Base-by-base conservation (phyloP, 1,284 basidiomycete species). In the Heterobasidion irregulare region DNA sequence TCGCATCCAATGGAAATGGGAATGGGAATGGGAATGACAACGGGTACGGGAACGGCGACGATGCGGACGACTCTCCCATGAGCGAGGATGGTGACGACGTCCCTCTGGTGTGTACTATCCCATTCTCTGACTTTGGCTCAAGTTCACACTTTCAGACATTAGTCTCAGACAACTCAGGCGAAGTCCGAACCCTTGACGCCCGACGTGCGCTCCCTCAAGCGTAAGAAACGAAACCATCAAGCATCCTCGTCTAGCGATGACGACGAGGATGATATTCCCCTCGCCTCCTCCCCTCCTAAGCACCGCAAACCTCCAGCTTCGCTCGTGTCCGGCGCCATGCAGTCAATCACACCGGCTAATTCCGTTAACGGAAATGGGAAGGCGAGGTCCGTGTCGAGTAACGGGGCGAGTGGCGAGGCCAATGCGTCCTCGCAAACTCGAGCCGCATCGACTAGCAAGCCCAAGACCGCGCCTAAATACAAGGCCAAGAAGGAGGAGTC, bases 221-320 rank as follows among this genome's bases (percentile, higher is more conserved):
- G 84, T 64, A 84, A 83, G 72, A 48, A 50, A 33, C 79, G 78
- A 62, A 66, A 72, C 15, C 64, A 69, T 13, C 73, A 75, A 55
- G 72, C 71, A 16, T 76, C 78, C 13, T 74, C 80, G 38, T 82
- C 80, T 45, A 86, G 82, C 62, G 85, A 85, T n/a, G 84, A 87
- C 46, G 86, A 82, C 62, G 86, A 85, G n/a, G 84, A 87, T 60
- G 85, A 89, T 58, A 73, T 72, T 32, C 86, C 86, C 47, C 77
- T 89, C 48, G 85, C 85, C 50, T 85, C 84, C 44, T 86, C 86
- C 33, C 84, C 84, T 18, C 73, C 70, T 9, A 88, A 86, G 69
- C 34, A 50, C n/a, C 58, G 66, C 41, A 70, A 69, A 58, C 70
- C 76, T 34, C 68, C 71, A 52, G 69, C 74, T 9, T 67, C 72